Evolutionary conservation across 192 early-diverging fungal genomes (phyloP), one percentile per base, ranked within the genome.

Genomic region (Backusella morwellensis): DNA sequence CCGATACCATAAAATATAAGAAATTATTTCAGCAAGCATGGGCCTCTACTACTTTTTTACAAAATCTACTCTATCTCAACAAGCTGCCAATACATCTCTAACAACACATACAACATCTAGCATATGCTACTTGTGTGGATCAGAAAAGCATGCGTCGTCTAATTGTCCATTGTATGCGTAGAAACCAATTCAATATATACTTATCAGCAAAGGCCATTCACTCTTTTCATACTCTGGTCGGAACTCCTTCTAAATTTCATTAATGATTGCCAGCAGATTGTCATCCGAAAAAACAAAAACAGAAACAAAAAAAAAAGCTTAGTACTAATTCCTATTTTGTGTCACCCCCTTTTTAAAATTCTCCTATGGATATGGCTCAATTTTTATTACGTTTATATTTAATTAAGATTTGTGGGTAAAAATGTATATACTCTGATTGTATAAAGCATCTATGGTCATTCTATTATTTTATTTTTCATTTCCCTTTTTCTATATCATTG

Each of bases 381-480:
- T 63, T 63, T 63, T 63, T 63, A 63, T 63, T 63, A 63, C 29
- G 56, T 63, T 63, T 63, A 63, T 63, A 63, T 63, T 56, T 56
- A 56, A 56, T 56, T 56, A 56, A 56, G 54, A 56, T 56, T 56
- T 63, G 56, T 63, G 56, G 56, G 56, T 29, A 63, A 63, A 63
- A 59, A 63, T 29, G 29, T 26, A 12, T 56, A 56, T 56, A 56
- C n/a, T 54, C 52, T 56, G 21, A 56, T 23, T 56, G 54, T 56
- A 56, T 56, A 56, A 56, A 56, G 54, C 54, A 56, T 63, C 23
- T 63, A 63, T 63, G 56, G 26, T 26, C 56, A 63, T 63, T 29
- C 23, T 63, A 3, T 56, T 50, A n/a, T 50, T n/a, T 63, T 23
- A 26, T 4, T 63, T 63, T 9, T 63, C 23, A 29, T 63, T 29